phyloP scores from a whole-genome alignment of 1,284 basidiomycete genomes.

The Kalmanozyma brasiliensis region DNA sequence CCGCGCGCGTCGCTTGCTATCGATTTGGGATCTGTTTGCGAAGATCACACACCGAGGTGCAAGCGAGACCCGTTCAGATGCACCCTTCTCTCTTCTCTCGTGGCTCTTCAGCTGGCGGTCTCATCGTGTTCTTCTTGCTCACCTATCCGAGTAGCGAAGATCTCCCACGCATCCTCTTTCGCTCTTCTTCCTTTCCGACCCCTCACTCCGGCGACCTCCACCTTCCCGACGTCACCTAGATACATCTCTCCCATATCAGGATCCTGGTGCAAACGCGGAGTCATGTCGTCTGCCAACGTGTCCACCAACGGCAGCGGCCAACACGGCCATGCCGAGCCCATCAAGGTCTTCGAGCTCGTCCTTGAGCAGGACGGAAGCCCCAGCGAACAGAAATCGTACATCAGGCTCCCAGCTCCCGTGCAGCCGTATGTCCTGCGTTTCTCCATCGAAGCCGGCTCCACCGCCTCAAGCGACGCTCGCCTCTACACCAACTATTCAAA shows the following conservation, averaged over 20 bases:
- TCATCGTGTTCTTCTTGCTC: too few species aligned
- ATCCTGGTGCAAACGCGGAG: conserved; percentile 9
- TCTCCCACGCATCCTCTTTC: not conserved
- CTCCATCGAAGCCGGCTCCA: conserved; percentile 54
- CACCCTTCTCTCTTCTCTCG: too few species aligned
- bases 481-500: conserved; percentile 59
- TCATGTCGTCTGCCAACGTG: conserved; percentile 30
- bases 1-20: conserved; percentile 17
- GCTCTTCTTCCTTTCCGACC: not conserved
- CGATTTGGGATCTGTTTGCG: conserved; percentile 36
- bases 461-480: conserved; percentile 48
- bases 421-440: conserved; percentile 59
- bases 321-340: conserved; percentile 11
- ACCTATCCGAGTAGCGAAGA: not conserved
- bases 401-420: conserved; percentile 57
- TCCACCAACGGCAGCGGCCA: conserved; percentile 26
- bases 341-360: conserved; percentile 54
- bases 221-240: not conserved
- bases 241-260: not conserved
- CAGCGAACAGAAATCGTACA: conserved; percentile 47
- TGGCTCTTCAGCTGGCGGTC: too few species aligned
- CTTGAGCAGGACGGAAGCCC: conserved; percentile 62
- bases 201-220: not conserved
- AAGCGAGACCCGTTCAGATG: conserved; percentile 4
- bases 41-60: conserved; percentile 36